Base-by-base conservation (phyloP, 345 rosid species). In the Salix brachista region DNA sequence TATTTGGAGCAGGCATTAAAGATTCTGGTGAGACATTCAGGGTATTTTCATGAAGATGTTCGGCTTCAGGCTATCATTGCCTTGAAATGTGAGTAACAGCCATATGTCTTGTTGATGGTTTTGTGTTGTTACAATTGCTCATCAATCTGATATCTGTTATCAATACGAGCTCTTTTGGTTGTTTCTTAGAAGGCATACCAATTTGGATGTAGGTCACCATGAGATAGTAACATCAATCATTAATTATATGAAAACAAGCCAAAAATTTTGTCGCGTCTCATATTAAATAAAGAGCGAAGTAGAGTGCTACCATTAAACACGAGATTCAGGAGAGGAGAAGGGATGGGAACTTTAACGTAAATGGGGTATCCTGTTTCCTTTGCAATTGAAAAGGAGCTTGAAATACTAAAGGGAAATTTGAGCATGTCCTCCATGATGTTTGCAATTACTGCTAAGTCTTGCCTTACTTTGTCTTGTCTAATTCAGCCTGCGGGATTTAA, bases 31-130 rank as follows among this genome's bases (percentile, higher is more conserved):
- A 91, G 87, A 81, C 96, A 94, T 84, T 90, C 97, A 10, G 89
- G 77, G 36, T 96, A 96, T 85, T 96, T 96, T 86, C 99, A 96
- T 82, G 99, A 96, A 87, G 99, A 96, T 88, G 98, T 94, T 71
- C 91, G 99, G 74, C 92, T 94, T 81, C 99, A 96, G 84, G 99
- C 99, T 70, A 77, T 96, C 61, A 91, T 89, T 76, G 81, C 90
- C 78, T 84, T 96, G 84, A 92, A 94, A 84, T 76, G 99, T 96
- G 73, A 90, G 97, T 90, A 56, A 52, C 41, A 58, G 26, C 39
- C 65, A 46, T 50, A 26, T n/a, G 39, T 6, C 52, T 67, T 23
- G 76, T 34, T 46, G 28, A 23, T 61, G 7, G 14, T 70, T 56
- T 28, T 74, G 9, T 64, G 50, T 13, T 11, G 23, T 18, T 23